A percentile compares a stretch with the other conserved stretches of the same genome.
phyloP scores from a whole-genome alignment of 1,139 yeast genomes.

The Sugiyamaella novakii region DNA sequence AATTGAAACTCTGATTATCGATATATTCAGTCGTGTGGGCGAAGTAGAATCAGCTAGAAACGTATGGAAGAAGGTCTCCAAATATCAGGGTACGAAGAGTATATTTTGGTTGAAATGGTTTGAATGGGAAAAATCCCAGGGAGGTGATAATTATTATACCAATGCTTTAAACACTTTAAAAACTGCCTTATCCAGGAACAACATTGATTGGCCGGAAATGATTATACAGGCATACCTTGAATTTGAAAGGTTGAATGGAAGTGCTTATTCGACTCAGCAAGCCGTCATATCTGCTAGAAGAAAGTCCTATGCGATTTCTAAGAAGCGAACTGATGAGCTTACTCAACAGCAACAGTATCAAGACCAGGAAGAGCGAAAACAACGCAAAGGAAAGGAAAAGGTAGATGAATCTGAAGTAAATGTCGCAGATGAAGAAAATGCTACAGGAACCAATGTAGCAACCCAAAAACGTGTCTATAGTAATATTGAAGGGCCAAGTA shows the following conservation, averaged over 20 bases:
- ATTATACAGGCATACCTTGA: constrained; percentile 51
- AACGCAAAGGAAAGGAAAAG: not conserved
- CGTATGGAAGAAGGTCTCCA: constrained; percentile 40
- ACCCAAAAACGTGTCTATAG: constrained; percentile 4
- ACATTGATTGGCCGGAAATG: constrained; percentile 56
- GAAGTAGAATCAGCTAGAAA: constrained; percentile 36
- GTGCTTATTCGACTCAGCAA: constrained; percentile 33
- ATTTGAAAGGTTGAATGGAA: constrained; percentile 48
- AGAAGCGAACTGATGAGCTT: constrained; percentile 6
- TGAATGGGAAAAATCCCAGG: constrained; percentile 46
- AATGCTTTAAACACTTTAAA: constrained; percentile 40
- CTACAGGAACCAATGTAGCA: not conserved
- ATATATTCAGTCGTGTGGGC: constrained; percentile 9
- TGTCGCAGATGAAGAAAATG: not conserved
- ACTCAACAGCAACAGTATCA: not conserved
- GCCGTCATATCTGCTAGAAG: constrained; percentile 30
- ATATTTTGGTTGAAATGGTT: constrained; percentile 55
- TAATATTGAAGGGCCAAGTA: constrained; percentile 3
- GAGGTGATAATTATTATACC: constrained; percentile 27
- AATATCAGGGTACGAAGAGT: constrained; percentile 42
- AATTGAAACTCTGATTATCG: constrained; percentile 23
- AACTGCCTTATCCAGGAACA: constrained; percentile 42
- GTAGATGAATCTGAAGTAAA: not conserved
- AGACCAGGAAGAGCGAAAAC: not conserved
- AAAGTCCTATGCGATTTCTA: constrained; percentile 18